Conservation (phyloP, 768 basidiomycete species). For the Lentinula raphanica region DNA sequence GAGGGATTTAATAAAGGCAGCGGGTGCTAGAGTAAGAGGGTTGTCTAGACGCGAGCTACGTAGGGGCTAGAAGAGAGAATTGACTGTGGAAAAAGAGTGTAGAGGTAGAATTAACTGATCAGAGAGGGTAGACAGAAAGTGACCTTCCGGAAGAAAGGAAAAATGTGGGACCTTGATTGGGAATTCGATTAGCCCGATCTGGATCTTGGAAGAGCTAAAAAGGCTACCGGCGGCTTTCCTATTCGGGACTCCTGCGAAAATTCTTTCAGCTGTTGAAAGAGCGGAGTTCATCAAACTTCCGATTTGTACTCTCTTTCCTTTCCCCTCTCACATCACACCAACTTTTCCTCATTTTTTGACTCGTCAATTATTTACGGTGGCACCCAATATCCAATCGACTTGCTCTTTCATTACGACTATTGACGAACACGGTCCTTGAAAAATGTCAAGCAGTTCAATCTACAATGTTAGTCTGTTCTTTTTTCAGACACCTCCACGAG, state of each 20-base stretch:
- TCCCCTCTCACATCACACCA: neutral
- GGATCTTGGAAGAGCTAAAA: neutral
- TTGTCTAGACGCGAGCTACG: neutral
- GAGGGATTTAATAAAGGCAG: neutral
- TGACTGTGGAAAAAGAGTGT: neutral
- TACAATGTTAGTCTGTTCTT: conserved; percentile 1
- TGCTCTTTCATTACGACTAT: neutral
- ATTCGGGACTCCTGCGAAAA: neutral
- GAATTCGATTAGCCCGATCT: neutral
- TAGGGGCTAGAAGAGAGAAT: neutral
- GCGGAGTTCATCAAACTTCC: neutral
- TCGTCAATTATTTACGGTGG: too few species aligned
- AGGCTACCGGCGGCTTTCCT: neutral
- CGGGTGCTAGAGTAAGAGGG: too few species aligned
- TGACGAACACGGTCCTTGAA: neutral
- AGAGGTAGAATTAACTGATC: neutral
- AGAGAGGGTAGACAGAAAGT: neutral
- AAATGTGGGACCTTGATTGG: neutral
- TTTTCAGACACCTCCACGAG: neutral
- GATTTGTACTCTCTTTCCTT: neutral
- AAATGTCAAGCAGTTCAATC: conserved; percentile 6
- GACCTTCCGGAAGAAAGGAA: neutral
- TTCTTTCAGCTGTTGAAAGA: neutral
- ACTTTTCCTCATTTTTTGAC: neutral
- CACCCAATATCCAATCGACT: too few species aligned